Base-by-base conservation (phyloP, 148 eudicot species). In the Oxyria digyna region DNA sequence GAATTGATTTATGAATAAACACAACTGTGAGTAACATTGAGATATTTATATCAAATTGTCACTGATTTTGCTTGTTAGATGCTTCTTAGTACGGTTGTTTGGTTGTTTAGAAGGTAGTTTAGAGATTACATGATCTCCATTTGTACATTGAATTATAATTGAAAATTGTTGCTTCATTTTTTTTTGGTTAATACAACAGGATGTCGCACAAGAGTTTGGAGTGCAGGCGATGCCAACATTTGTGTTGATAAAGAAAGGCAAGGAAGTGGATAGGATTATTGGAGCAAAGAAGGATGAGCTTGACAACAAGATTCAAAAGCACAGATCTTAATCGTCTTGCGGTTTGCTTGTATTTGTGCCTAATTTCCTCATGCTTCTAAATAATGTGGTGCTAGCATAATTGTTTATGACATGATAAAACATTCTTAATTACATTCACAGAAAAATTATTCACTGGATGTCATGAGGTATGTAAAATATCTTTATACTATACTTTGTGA, bases 221-320 rank as follows among this genome's bases (percentile, higher is more conserved):
- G 96, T 94, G 73, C 83, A 91, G 72, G 96, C 89, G 6, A 94
- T 91, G 97, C 99, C 99, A 1, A 90, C 97, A 62, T 78, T 94
- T 42, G 82, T 94, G 78, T 45, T 94, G 78, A 26, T 82, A 48
- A 90, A 87, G 76, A 76, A 84, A 66, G 96, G 99, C 46, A 84
- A 85, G 76, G 89, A 83, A 72, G 82, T 90, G 24, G 97, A 90
- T 62, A 84, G 88, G 79, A 85, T 93, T 24, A 71, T 88, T n/a
- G 97, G 98, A 41, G 95, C 90, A 14, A 83, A 74, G 76, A 90
- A 85, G 68, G 97, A 90, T 74, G 98, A 93, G 74, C 92, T 94
- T 20, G 85, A 88, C 84, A 77, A 65, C 62, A 90, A 87, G 81
- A 86, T 93, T 42, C 75, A 73, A 71, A 78, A 85, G 81, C 88